Base-by-base conservation (phyloP, 208 protist genomes). In the Jaenimonas drosophilae region DNA sequence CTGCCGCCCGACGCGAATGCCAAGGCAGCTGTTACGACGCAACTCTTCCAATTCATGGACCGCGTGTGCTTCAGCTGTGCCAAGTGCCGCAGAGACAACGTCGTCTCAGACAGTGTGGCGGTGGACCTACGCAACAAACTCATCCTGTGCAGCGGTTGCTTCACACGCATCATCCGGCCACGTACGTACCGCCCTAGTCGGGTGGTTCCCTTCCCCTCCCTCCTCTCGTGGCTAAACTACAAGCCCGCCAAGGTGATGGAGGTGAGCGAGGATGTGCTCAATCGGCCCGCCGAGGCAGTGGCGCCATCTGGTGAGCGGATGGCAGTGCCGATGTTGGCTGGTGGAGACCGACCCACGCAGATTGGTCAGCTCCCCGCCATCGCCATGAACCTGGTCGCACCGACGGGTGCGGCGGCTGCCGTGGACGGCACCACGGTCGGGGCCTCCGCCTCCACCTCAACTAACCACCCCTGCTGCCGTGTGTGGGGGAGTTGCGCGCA, bases 161-260 rank as follows among this genome's bases (percentile, higher is more conserved):
- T 87, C 38, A 75, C 73, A 6, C 76, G 81, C 38, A 74, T 85
- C 27, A 70, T 90, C 17, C 74, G 81, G 1, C 81, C 81, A 0
- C 73, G 74, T 29, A 68, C 64, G 39, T 90, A 85, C 66, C 59
- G 54, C 20, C 81, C 76, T 2, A 85, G 59, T 44, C 70, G 81
- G 44, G 59, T 84, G 32, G 76, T 90, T 6, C 81, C 81, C 1
- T 90, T 90, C 57, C 81, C 81, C 1, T 90, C 81, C 2, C 65
- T 90, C 38, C 64, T 90, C 30, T 86, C 81, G 31, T 90, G 81
- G 77, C 63, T 90, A 11, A 68, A 81, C 50, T 90, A 90, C 66
- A 71, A 61, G 45, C 81, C 81, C 3, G 48, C 59, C 16, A 48
- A 64, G 42, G 81, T 76, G 43, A 76, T 72, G 55, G 59, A 70